Conservation (phyloP, 805 yeast genomes). For the Pichia exigua region DNA sequence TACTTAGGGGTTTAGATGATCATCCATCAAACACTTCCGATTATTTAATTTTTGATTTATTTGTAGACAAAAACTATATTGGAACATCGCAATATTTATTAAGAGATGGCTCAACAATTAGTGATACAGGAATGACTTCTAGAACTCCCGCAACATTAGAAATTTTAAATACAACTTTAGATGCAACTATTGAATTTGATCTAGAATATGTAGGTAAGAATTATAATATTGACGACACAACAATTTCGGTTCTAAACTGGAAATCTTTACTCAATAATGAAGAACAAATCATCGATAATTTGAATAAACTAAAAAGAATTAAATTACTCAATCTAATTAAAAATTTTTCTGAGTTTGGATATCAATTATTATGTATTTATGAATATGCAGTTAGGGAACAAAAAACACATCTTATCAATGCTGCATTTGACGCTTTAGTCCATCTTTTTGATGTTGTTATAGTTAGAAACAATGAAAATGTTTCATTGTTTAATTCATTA, state of each 20-base stretch:
- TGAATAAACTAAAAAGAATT: slow-evolving; percentile 45
- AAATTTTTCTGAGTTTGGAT: slow-evolving; percentile 51
- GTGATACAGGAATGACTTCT: slow-evolving; percentile 27
- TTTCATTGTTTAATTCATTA: slow-evolving; percentile 48
- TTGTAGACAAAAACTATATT: slow-evolving; percentile 51
- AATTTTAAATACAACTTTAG: slow-evolving; percentile 34
- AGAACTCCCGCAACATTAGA: slow-evolving; percentile 39
- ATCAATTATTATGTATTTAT: slow-evolving; percentile 28
- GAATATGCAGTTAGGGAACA: slow-evolving; percentile 17
- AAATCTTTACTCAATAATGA: slow-evolving; percentile 32
- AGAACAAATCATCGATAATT: slow-evolving; percentile 38
- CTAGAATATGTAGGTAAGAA: slow-evolving; percentile 63
- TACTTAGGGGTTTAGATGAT: slow-evolving; percentile 44
- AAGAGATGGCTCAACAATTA: slow-evolving; percentile 22
- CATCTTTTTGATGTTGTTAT: slow-evolving; percentile 54
- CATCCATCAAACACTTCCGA: slow-evolving; percentile 41
- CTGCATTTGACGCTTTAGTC: slow-evolving; percentile 47
- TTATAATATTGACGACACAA: slow-evolving; percentile 49
- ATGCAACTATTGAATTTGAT: slow-evolving; percentile 41
- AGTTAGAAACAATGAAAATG: slow-evolving; percentile 59
- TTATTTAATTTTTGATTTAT: slow-evolving; percentile 46
- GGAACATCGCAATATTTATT: slow-evolving; percentile 49
- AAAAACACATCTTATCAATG: slow-evolving; percentile 22
- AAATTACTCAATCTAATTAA: slow-evolving; percentile 49
- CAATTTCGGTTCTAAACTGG: slow-evolving; percentile 50